Evolutionary conservation across 2,329 filamentous ascomycete species (phyloP), one percentile per base, ranked within the genome.

Genomic region (Phialophora macrospora): DNA sequence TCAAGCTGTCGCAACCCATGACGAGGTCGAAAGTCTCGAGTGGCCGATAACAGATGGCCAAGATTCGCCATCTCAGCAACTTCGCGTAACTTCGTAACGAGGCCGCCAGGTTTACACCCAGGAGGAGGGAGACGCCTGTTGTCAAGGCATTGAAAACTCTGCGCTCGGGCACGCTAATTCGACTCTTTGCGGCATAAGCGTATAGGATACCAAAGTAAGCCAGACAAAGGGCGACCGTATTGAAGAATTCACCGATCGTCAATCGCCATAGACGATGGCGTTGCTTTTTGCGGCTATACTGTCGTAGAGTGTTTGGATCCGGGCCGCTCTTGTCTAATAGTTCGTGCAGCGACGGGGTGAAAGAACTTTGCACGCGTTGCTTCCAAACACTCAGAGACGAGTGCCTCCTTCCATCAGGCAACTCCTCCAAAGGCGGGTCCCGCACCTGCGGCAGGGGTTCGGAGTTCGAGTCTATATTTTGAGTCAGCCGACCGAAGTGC

Each of bases 11-110:
- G 34, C 68, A 70, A 12, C 68, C 65, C 69, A 71, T 64, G 52
- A 71, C 64, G 9, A 71, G 67, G 58, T 71, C 69, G 52, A 71
- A 71, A 9, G 65, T 65, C 55, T 70, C 62, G 4, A 71, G 58
- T 5, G 69, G 64, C 28, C 69, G 63, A 51, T 70, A 68, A 44
- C 59, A 60, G 14, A 51, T 46, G 2, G 69, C 67, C 41, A 71
- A 49, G 26, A 71, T 63, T 34, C 69, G 62, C 69, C 69, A 71
- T 12, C 69, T 59, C 28, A 71, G 30, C 26, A 71, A 51, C 41
- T 70, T 66, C 5, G 69, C 69, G 28, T 71, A 71, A 55, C 65
- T 66, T 55, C 65, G 64, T 28, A 71, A 49, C 9, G 69, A 70
- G 8, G 67, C 63, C n/a, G 67, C 63, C 14, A 71, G 49, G 51